phyloP scores from a whole-genome alignment of 805 yeast genomes.

The Saturnispora halmiae region DNA sequence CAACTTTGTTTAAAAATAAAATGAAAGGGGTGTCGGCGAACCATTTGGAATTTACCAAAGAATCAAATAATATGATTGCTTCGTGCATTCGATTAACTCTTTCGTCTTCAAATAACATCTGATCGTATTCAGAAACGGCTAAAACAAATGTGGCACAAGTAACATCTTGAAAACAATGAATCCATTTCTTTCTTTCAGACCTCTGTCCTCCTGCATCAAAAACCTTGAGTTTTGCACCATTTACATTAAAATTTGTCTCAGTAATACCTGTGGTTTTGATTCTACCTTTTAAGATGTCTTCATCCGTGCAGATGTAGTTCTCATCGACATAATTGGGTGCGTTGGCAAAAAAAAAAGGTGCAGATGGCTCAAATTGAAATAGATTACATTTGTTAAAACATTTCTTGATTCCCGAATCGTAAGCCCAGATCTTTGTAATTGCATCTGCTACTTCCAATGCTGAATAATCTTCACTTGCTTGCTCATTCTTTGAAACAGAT shows the following conservation, averaged over 20 bases:
- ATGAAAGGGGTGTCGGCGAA: constrained; percentile 81
- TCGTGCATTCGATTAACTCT: constrained; percentile 87
- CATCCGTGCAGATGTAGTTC: constrained; percentile 61
- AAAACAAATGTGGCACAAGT: constrained; percentile 81
- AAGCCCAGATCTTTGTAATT: constrained; percentile 56
- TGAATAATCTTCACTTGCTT: constrained; percentile 8
- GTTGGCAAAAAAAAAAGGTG: constrained; percentile 70
- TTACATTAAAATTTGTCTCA: constrained; percentile 68
- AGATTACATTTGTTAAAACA: constrained; percentile 56
- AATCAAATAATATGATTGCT: constrained; percentile 72
- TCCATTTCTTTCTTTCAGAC: constrained; percentile 87
- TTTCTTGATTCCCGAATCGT: constrained; percentile 56
- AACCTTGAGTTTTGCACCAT: constrained; percentile 58
- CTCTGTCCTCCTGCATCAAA: constrained; percentile 97
- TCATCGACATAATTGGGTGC: constrained; percentile 56
- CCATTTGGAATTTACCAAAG: constrained; percentile 79
- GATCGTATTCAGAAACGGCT: constrained; percentile 90
- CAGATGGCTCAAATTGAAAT: constrained; percentile 80
- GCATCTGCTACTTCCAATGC: constrained; percentile 63
- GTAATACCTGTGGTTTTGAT: constrained; percentile 95
- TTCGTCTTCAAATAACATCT: constrained; percentile 82
- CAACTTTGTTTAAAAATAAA: constrained; percentile 81
- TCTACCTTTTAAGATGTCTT: constrained; percentile 81
- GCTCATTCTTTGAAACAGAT: neutral
- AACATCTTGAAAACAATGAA: constrained; percentile 86